phyloP scores from a whole-genome alignment of 257 asterid genomes.

The Coffea eugenioides region DNA sequence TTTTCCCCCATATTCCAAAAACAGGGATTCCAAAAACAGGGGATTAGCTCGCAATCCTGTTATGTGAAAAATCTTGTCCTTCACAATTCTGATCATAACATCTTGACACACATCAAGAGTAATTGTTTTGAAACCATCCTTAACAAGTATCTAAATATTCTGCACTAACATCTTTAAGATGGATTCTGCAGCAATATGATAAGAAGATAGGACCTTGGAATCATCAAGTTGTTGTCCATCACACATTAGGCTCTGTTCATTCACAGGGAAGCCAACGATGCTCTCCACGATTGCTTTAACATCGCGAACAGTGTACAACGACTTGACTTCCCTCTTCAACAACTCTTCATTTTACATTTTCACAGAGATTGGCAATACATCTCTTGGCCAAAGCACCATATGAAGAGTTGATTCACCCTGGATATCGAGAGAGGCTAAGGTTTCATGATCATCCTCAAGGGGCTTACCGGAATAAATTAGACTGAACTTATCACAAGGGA shows the following conservation, averaged over 20 bases:
- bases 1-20: not conserved
- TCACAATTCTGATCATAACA: slow-evolving; percentile 8
- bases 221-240: slow-evolving; percentile 8
- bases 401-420: slow-evolving; percentile 15
- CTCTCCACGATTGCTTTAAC: slow-evolving; percentile 3
- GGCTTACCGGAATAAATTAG: slow-evolving; percentile 4
- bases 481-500: not conserved
- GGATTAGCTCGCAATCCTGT: too few species aligned
- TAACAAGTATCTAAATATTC: slow-evolving; percentile 8
- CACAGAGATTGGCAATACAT: slow-evolving; percentile 6
- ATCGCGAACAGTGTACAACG: slow-evolving; percentile 13
- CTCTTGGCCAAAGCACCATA: slow-evolving; percentile 7
- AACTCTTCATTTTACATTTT: slow-evolving; percentile 6
- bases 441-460: slow-evolving; percentile 17
- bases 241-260: not conserved
- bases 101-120: not conserved
- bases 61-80: slow-evolving; percentile 5
- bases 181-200: too few species aligned
- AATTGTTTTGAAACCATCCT: not conserved
- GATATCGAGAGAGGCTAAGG: slow-evolving; percentile 9
- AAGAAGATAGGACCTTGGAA: not conserved
- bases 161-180: too few species aligned
- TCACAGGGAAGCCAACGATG: not conserved
- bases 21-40: not conserved
- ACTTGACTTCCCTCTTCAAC: slow-evolving; percentile 4